These are phyloP conservation scores for Panaeolus cyanescens DNA, from an alignment of 768 basidiomycete species.

Conservation along the genomic window DNA sequence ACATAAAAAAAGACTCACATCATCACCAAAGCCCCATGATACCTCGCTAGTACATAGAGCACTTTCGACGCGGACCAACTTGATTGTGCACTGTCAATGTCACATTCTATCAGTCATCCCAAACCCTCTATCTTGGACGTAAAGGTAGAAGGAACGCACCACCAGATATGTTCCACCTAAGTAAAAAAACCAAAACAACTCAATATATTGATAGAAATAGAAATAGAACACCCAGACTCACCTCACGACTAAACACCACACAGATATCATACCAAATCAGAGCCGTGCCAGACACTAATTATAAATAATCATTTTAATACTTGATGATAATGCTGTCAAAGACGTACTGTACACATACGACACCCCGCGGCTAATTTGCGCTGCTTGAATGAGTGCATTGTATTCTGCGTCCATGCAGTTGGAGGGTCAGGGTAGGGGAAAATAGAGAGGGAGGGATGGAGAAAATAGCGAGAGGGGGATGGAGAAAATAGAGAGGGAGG, in stretches of 20 bases:
- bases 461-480: not conserved
- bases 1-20: not conserved
- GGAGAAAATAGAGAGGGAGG: not conserved
- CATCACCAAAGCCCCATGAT: not conserved
- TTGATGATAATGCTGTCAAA: too few relatives aligned
- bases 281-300: not conserved
- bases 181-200: too few relatives aligned
- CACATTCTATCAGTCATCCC: not conserved
- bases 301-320: too few relatives aligned
- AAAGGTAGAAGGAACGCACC: not conserved
- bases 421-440: too few relatives aligned
- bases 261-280: not conserved
- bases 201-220: too few relatives aligned
- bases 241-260: not conserved
- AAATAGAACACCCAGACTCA: not conserved
- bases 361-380: not conserved
- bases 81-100: not conserved
- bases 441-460: too few relatives aligned
- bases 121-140: not conserved
- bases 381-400: not conserved
- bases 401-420: constrained; percentile 1
- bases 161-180: not conserved
- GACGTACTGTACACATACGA: too few relatives aligned
- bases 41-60: not conserved
- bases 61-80: not conserved